Evolutionary conservation across 2,329 filamentous ascomycete species (phyloP).

Genomic region (Xylaria sp.): DNA sequence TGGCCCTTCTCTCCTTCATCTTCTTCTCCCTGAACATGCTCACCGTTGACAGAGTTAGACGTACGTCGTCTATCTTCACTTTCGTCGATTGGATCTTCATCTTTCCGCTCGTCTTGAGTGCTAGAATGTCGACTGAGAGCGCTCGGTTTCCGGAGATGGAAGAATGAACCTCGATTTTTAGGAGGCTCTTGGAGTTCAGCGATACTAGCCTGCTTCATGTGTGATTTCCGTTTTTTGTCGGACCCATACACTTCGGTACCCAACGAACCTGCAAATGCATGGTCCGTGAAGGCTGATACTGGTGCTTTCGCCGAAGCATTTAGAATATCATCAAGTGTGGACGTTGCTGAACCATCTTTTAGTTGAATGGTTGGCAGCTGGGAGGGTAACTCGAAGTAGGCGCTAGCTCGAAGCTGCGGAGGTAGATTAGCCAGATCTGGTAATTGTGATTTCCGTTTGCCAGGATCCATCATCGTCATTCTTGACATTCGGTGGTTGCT

Average conservation of each 20-base stretch:
- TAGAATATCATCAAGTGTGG: conserved; percentile 87
- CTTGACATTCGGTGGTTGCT: conserved; percentile 19
- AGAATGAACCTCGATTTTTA: conserved; percentile 57
- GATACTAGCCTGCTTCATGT: conserved; percentile 37
- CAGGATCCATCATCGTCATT: conserved; percentile 43
- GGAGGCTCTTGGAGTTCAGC: conserved; percentile 37
- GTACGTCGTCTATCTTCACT: conserved; percentile 38
- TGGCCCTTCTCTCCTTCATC: conserved; percentile 54
- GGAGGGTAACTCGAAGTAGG: conserved; percentile 81
- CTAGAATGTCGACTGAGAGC: conserved; percentile 38
- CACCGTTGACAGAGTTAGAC: conserved; percentile 39
- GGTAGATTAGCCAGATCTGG: conserved; percentile 65
- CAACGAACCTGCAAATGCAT: conserved; percentile 78
- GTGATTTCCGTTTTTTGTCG: conserved; percentile 57
- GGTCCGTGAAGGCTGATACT: conserved; percentile 89
- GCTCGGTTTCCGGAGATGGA: conserved; percentile 53
- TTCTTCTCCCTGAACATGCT: conserved; percentile 46
- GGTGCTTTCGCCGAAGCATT: conserved; percentile 88
- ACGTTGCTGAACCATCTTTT: conserved; percentile 82
- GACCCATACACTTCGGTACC: conserved; percentile 76
- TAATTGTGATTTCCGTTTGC: conserved; percentile 48
- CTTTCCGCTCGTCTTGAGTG: conserved; percentile 33
- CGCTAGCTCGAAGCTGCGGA: conserved; percentile 85
- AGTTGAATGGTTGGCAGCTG: conserved; percentile 58
- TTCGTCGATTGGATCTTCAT: conserved; percentile 27